phyloP scores from a whole-genome alignment of 306 rosid genomes.

The Corylus avellana region DNA sequence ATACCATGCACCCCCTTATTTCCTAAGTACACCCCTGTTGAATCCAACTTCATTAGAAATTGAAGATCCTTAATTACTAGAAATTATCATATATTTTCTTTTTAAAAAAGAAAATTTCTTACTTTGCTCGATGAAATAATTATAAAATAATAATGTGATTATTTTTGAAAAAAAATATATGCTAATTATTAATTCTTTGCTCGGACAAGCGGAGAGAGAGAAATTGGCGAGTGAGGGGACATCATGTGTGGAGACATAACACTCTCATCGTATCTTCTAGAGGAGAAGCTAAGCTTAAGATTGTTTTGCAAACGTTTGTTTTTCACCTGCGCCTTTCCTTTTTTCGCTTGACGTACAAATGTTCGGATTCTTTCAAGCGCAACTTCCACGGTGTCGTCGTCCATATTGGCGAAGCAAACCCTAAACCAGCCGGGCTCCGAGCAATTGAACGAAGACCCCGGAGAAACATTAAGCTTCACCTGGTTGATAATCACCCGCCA shows the following conservation, averaged over 20 bases:
- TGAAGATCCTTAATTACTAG: too few species aligned
- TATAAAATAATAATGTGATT: too few species aligned
- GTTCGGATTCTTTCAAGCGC: conserved; percentile 61
- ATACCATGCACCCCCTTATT: too few species aligned
- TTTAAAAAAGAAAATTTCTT: too few species aligned
- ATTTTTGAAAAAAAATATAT: neutral
- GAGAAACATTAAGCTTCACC: conserved; percentile 91
- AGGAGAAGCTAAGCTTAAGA: conserved; percentile 55
- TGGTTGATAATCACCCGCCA: conserved; percentile 70
- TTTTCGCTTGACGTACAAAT: conserved; percentile 45
- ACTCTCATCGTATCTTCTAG: conserved; percentile 51
- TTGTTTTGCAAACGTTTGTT: conserved; percentile 40
- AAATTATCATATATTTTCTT: too few species aligned
- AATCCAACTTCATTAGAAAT: conserved; percentile 16
- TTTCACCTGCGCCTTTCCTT: conserved; percentile 5
- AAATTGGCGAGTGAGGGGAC: conserved; percentile 78
- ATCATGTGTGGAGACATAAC: conserved; percentile 53
- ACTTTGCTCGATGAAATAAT: too few species aligned
- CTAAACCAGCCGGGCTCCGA: conserved; percentile 89
- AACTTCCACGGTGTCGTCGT: conserved; percentile 58
- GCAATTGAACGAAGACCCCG: conserved; percentile 79
- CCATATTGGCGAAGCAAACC: conserved; percentile 94
- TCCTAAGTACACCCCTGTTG: too few species aligned
- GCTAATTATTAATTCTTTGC: conserved; percentile 23
- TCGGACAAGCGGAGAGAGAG: conserved; percentile 77